Conservation (phyloP, 768 basidiomycete species). For the Coprinellus micaceus region DNA sequence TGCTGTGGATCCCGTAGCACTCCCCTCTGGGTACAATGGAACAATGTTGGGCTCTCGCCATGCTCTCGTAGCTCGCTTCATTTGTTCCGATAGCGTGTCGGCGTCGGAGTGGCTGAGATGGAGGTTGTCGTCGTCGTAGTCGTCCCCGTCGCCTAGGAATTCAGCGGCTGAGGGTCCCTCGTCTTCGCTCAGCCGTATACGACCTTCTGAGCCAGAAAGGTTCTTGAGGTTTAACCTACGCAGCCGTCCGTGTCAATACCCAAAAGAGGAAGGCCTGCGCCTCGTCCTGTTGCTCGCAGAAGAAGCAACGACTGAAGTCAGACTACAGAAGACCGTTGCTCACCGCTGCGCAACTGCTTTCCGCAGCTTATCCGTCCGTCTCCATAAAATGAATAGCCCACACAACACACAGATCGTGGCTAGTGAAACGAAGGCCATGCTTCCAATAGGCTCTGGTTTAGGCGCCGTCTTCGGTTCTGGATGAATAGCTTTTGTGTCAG, state of each 20-base stretch:
- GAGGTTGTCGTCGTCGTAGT: slow-evolving; percentile 46
- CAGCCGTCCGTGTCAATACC: not conserved
- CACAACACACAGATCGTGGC: slow-evolving; percentile 57
- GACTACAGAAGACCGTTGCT: slow-evolving; percentile 14
- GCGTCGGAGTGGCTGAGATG: slow-evolving; percentile 21
- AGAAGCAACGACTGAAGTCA: not conserved
- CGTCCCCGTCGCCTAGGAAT: slow-evolving; percentile 53
- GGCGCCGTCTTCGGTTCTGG: slow-evolving; percentile 56
- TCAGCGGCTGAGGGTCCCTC: slow-evolving; percentile 69
- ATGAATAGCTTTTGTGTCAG: not conserved
- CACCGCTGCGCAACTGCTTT: slow-evolving; percentile 62
- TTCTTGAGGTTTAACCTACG: slow-evolving; percentile 49
- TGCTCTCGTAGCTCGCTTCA: slow-evolving; percentile 22
- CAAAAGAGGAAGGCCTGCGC: not conserved
- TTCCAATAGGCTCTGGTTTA: slow-evolving; percentile 65
- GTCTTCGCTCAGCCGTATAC: slow-evolving; percentile 65
- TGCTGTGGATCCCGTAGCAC: not conserved
- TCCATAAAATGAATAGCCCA: slow-evolving; percentile 59
- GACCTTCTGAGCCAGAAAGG: slow-evolving; percentile 50
- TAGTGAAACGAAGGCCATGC: slow-evolving; percentile 48
- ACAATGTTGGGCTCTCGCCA: slow-evolving; percentile 21
- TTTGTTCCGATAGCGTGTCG: slow-evolving; percentile 27
- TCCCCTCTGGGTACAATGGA: not conserved
- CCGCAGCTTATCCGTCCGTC: slow-evolving; percentile 51
- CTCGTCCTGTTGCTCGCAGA: not conserved